Base-by-base conservation (phyloP, 208 protist species). In the Wallacemonas sp. region DNA sequence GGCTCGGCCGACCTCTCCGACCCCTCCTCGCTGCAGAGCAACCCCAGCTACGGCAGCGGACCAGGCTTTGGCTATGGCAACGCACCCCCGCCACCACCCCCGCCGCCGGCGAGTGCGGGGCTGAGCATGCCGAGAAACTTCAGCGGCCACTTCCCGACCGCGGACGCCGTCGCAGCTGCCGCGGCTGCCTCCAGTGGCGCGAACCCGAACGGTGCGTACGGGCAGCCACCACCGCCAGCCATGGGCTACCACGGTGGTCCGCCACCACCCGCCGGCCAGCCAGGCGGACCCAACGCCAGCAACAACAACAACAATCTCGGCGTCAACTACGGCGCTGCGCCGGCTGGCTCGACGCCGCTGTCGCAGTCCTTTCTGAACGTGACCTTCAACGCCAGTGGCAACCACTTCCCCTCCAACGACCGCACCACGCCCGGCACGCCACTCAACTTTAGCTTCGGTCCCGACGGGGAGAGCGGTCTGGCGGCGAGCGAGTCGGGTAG, bases 401-500 rank as follows among this genome's bases (percentile, higher is more conserved):
- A 72, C 64, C 64, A 54, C 38, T 27, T 65, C 26, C 54, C 60
- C 47, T 47, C 44, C 52, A 76, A 68, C 66, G 76, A 68, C 29
- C 72, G 76, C 57, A 62, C 65, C 36, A 70, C 30, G 29, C 73
- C 76, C 1, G 61, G 47, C 38, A 78, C 76, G n/a, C 72, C 80
- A 32, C 73, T 82, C 14, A 86, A 74, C 66, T 79, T 79, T 49
- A 82, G 75, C 62, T 81, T 81, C 39, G 61, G 66, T 12, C 43
- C 61, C 9, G 78, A 79, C 17, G 63, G 41, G 62, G 73, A 72
- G 26, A 61, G 30, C 52, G 52, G 52, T 3, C n/a, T 58, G 17
- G 32, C 52, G 52, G n/a, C n/a, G 6, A 58, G 52, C n/a, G 52
- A 58, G 32, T 58, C 52, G 8, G 23, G 52, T 30, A 58, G 52